Evolutionary conservation across 345 rosid species (phyloP).

Genomic region (Melaleuca quinquenervia): DNA sequence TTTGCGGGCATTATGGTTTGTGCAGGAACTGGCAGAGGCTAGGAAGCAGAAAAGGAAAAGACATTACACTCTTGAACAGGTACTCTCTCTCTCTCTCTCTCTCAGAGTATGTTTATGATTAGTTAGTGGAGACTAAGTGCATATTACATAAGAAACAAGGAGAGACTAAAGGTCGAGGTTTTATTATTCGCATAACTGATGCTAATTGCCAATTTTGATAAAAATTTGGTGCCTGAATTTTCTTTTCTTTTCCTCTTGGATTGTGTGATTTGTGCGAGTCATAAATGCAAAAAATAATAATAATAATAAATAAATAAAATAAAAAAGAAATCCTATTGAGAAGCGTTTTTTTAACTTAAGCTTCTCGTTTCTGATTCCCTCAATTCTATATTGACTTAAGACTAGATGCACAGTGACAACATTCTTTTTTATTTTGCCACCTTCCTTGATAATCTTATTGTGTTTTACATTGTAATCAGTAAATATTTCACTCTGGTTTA

Average conservation of each 20-base stretch:
- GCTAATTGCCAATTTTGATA: not conserved
- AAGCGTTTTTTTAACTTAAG: not conserved
- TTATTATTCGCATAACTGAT: not conserved
- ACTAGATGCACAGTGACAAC: not conserved
- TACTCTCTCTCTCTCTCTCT: not conserved
- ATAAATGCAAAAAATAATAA: not conserved
- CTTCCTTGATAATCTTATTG: not conserved
- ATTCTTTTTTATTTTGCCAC: not conserved
- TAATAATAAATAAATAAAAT: no score
- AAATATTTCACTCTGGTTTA: not conserved
- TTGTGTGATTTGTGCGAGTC: not conserved
- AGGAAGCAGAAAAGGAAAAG: conserved; percentile 88
- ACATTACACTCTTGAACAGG: conserved; percentile 75
- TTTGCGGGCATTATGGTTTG: not conserved
- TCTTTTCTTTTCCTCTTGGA: not conserved
- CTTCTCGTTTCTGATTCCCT: not conserved
- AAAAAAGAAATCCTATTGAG: not conserved
- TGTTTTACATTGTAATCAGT: not conserved
- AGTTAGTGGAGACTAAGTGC: not conserved
- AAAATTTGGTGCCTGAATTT: not conserved
- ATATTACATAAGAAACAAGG: not conserved
- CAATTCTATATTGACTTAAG: not conserved
- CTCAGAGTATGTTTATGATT: not conserved
- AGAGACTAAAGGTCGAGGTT: not conserved
- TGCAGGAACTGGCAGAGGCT: conserved; percentile 62